phyloP scores from a whole-genome alignment of 2,329 filamentous ascomycete genomes.

The Zymoseptoria pseudotritici region DNA sequence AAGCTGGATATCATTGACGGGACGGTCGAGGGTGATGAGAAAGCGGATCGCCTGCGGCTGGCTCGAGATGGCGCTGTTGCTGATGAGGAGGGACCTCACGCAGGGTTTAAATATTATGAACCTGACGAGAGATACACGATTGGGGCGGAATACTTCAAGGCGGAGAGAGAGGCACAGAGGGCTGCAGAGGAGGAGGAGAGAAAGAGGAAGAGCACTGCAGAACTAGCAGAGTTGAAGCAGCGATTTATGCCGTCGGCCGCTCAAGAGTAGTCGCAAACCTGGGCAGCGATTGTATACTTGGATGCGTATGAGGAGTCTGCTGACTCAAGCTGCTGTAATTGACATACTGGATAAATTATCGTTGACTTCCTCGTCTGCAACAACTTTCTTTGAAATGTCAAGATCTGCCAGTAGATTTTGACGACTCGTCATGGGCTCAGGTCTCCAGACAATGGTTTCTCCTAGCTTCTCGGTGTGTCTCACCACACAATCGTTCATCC shows the following conservation, averaged over 20 bases:
- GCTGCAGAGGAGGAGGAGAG: too few species aligned
- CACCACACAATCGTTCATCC: slow-evolving; percentile 1
- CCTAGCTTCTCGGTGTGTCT: background rate
- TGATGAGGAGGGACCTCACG: background rate
- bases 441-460: slow-evolving; percentile 3
- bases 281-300: too few species aligned
- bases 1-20: background rate
- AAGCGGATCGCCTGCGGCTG: background rate
- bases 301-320: too few species aligned
- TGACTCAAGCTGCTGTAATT: background rate
- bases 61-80: background rate
- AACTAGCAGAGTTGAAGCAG: background rate
- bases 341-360: background rate
- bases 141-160: background rate
- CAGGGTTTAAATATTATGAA: background rate
- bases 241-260: too few species aligned
- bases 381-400: background rate
- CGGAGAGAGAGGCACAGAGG: background rate
- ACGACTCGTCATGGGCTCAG: slow-evolving; percentile 12
- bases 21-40: background rate
- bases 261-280: too few species aligned
- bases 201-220: background rate
- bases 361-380: background rate
- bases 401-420: slow-evolving; percentile 7
- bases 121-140: background rate